Conservation (phyloP, 352 stramenopile species). For the Globisporangium acanthophoron region DNA sequence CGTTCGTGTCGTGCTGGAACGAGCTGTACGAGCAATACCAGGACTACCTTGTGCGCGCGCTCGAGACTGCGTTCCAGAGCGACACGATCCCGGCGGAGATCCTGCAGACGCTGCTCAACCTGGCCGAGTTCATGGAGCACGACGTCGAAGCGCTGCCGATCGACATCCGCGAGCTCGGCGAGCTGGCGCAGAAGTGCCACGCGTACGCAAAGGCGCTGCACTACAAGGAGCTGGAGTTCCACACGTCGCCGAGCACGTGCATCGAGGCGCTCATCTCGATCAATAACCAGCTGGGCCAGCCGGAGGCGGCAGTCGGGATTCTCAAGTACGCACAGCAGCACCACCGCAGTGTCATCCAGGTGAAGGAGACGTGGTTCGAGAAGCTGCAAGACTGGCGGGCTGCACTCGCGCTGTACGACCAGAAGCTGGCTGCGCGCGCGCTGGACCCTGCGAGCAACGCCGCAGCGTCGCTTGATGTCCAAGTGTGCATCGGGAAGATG, state of each 20-base stretch:
- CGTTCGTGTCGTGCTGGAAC: constrained; percentile 99
- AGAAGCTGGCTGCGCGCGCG: constrained; percentile 49
- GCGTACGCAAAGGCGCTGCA: constrained; percentile 95
- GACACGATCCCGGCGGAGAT: constrained; percentile 94
- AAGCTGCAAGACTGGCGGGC: constrained; percentile 98
- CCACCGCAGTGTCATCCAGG: constrained; percentile 78
- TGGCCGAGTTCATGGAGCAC: constrained; percentile 99
- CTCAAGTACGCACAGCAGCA: constrained; percentile 91
- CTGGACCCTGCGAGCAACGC: constrained; percentile 8
- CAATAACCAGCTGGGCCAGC: constrained; percentile 97
- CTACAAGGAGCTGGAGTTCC: constrained; percentile 98
- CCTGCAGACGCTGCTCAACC: constrained; percentile 94
- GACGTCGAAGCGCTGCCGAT: constrained; percentile 96
- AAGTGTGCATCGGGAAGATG: constrained; percentile 96
- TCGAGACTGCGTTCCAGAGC: constrained; percentile 94
- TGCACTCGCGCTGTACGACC: constrained; percentile 92
- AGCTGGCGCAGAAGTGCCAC: constrained; percentile 94
- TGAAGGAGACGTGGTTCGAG: constrained; percentile 96
- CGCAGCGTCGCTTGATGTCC: constrained; percentile 58
- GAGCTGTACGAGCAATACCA: constrained; percentile 94
- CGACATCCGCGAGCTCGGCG: constrained; percentile 92
- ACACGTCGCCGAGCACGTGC: constrained; percentile 87
- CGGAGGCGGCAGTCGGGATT: constrained; percentile 96
- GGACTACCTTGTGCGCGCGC: constrained; percentile 88
- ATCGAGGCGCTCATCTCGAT: constrained; percentile 98